Percentiles rank a stretch among this genome's conserved stretches.
Evolutionary conservation across 257 asterid genomes (phyloP).

Genomic region (Capsicum baccatum): DNA sequence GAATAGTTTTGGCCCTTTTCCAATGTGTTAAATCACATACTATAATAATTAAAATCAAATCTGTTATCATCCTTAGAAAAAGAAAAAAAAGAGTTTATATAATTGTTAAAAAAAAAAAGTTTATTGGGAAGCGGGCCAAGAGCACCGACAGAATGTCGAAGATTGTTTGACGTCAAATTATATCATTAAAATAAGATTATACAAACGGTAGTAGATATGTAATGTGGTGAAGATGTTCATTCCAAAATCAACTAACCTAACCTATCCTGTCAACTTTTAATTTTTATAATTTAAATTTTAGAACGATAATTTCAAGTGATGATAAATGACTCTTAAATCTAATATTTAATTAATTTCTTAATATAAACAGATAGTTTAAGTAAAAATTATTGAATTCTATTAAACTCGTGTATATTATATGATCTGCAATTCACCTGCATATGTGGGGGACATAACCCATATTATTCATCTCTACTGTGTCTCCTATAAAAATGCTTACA

Average conservation of each 20-base stretch:
- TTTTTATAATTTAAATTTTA: neutral
- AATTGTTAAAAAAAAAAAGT: neutral
- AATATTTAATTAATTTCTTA: neutral
- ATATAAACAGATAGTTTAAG: neutral
- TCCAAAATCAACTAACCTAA: conserved; percentile 42
- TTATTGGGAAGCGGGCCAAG: neutral
- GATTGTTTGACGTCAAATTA: conserved; percentile 9
- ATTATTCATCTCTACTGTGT: neutral
- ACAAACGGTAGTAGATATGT: neutral
- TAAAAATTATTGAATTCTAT: neutral
- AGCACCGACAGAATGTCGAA: conserved; percentile 24
- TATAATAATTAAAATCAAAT: neutral
- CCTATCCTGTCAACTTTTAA: neutral
- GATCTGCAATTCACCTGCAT: neutral
- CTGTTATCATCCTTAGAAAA: neutral
- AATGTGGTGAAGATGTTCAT: conserved; percentile 34
- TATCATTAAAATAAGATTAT: neutral
- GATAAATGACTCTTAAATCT: too few species aligned
- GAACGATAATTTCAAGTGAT: neutral
- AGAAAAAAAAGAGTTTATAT: neutral
- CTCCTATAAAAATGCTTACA: neutral
- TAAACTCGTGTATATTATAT: neutral
- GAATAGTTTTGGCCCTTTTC: too few species aligned
- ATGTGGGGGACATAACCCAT: neutral
- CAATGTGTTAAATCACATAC: too few species aligned